A percentile compares a stretch with the other conserved stretches of the same genome.
Evolutionary conservation across 257 asterid species (phyloP).

Genomic region (Solanum paucissectum): DNA sequence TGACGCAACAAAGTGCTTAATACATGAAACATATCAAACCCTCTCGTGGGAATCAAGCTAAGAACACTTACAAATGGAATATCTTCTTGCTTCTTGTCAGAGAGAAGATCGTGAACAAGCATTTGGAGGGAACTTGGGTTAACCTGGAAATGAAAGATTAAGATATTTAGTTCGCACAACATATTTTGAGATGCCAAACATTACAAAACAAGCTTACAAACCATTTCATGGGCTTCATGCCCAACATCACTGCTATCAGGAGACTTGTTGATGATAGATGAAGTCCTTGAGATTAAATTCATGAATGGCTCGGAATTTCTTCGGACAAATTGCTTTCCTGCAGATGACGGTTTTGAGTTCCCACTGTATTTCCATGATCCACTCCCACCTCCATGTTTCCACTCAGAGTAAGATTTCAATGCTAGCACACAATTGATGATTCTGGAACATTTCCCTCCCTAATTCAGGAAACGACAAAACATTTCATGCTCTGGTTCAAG

Average conservation of each 20-base stretch:
- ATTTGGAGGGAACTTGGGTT: conserved; percentile 31
- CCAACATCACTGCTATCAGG: conserved; percentile 29
- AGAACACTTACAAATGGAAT: conserved; percentile 58
- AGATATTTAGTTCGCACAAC: background rate
- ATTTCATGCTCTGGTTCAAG: background rate
- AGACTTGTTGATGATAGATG: conserved; percentile 37
- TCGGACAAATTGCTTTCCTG: conserved; percentile 38
- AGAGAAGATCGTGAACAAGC: conserved; percentile 48
- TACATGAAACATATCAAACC: background rate
- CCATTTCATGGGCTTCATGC: conserved; percentile 31
- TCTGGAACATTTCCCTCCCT: conserved; percentile 86
- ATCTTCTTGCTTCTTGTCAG: conserved; percentile 63
- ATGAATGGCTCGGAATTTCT: conserved; percentile 49
- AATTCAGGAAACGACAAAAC: background rate
- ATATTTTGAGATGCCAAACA: background rate
- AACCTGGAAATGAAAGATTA: conserved; percentile 38
- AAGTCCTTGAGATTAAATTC: conserved; percentile 41
- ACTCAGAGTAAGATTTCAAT: conserved; percentile 58
- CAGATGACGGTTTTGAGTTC: conserved; percentile 38
- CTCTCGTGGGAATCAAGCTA: background rate
- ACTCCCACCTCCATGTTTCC: conserved; percentile 72
- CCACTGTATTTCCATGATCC: conserved; percentile 59
- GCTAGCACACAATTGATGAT: conserved; percentile 71
- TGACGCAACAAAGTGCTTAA: background rate
- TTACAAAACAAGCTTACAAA: conserved; percentile 16